phyloP scores from a whole-genome alignment of 352 stramenopile genomes.

The Thraustochytrium sp. region DNA sequence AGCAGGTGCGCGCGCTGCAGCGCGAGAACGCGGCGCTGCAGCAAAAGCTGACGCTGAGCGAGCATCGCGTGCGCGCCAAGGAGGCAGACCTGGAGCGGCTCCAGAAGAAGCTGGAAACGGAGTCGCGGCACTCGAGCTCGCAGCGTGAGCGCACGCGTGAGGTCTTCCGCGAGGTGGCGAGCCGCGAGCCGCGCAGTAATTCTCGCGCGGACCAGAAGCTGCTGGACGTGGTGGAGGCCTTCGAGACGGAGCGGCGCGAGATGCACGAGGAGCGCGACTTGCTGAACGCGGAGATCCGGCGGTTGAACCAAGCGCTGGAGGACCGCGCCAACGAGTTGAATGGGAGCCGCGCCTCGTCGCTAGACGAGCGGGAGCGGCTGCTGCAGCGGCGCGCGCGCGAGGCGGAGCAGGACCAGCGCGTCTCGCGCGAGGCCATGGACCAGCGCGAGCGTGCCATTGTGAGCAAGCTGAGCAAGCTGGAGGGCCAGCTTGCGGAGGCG shows the following conservation, averaged over 20 bases:
- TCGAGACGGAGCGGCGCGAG: slow-evolving; percentile 64
- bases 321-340: slow-evolving; percentile 20
- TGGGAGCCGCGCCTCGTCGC: neutral
- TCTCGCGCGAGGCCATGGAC: slow-evolving; percentile 68
- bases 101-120: slow-evolving; percentile 69
- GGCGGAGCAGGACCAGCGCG: slow-evolving; percentile 56
- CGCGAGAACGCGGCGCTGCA: slow-evolving; percentile 61
- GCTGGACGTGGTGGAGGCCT: slow-evolving; percentile 64
- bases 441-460: slow-evolving; percentile 66
- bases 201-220: slow-evolving; percentile 62
- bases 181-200: slow-evolving; percentile 60
- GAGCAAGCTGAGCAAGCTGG: slow-evolving; percentile 67
- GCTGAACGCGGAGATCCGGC: slow-evolving; percentile 60
- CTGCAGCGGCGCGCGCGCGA: neutral
- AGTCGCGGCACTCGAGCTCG: slow-evolving; percentile 65
- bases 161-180: slow-evolving; percentile 63
- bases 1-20: slow-evolving; percentile 51
- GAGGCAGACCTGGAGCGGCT: slow-evolving; percentile 69
- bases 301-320: slow-evolving; percentile 47
- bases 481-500: slow-evolving; percentile 62
- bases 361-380: neutral
- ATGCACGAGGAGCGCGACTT: slow-evolving; percentile 66
- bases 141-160: slow-evolving; percentile 60
- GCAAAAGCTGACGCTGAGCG: slow-evolving; percentile 73
- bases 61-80: slow-evolving; percentile 75